Percentiles rank a stretch among this genome's conserved stretches.
phyloP scores from a whole-genome alignment of 106 monocot genomes.

The Apostasia shenzhenica region DNA sequence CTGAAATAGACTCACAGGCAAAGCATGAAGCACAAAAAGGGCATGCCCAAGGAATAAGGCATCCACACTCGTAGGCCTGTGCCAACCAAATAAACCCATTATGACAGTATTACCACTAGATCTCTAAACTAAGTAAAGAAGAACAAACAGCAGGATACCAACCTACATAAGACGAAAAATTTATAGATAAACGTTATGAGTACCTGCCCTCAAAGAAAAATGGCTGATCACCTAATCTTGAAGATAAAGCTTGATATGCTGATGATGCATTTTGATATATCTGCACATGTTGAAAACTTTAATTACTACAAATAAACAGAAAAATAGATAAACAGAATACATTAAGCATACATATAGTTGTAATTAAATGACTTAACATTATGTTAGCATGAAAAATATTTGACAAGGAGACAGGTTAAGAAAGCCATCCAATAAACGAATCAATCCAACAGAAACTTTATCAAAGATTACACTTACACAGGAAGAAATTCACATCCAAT shows the following conservation, averaged over 20 bases:
- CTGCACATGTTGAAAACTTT: conserved; percentile 25
- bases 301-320: no score
- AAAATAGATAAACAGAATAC: no score
- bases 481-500: no score
- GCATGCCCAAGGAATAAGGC: conserved; percentile 94
- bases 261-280: conserved; percentile 60
- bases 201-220: conserved; percentile 92
- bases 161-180: neutral
- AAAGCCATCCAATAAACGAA: no score
- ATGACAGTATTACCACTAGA: neutral
- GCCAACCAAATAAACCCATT: conserved; percentile 10
- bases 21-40: conserved; percentile 76
- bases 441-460: no score
- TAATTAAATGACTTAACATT: no score
- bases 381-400: no score
- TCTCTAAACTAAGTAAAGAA: neutral
- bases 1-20: conserved; percentile 46
- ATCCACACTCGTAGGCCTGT: conserved; percentile 92
- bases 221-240: conserved; percentile 55
- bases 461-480: no score
- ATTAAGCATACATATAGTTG: no score
- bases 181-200: neutral
- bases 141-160: neutral
- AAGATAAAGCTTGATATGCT: conserved; percentile 77
- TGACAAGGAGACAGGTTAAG: no score